A percentile compares a stretch with the other conserved stretches of the same genome.
phyloP scores from a whole-genome alignment of 1,284 basidiomycete genomes.

The Microbotryomycetes sp. region DNA sequence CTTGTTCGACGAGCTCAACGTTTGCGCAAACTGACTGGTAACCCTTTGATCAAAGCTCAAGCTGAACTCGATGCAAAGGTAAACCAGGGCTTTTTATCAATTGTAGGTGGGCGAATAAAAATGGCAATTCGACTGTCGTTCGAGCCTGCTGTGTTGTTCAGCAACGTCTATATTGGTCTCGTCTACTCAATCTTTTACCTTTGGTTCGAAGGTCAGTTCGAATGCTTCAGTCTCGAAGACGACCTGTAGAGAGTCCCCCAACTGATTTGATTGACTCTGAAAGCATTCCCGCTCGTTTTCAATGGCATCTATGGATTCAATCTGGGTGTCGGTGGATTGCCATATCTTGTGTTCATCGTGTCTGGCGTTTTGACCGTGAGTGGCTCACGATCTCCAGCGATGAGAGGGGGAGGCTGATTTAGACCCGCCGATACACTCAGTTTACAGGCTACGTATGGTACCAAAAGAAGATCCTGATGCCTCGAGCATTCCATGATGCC shows the following conservation, averaged over 20 bases:
- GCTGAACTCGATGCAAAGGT: constrained; percentile 10
- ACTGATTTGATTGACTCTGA: neutral
- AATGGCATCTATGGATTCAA: constrained; percentile 33
- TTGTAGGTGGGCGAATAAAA: constrained; percentile 13
- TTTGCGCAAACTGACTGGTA: constrained; percentile 42
- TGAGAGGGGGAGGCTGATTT: no score
- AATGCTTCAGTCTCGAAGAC: neutral
- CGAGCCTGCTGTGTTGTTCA: constrained; percentile 29
- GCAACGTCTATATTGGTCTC: constrained; percentile 34
- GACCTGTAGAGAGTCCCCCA: neutral
- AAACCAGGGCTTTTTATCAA: constrained; percentile 11
- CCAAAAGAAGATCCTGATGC: neutral
- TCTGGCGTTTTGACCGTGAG: constrained; percentile 32
- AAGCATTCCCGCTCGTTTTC: constrained; percentile 26
- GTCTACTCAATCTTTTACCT: constrained; percentile 32
- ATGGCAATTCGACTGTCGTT: constrained; percentile 33
- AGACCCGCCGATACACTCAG: no score
- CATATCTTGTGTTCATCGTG: constrained; percentile 38
- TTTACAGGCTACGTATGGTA: neutral
- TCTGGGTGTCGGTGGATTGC: constrained; percentile 32
- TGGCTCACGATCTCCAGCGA: no score
- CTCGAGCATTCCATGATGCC: neutral
- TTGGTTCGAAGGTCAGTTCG: neutral
- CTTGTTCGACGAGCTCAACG: constrained; percentile 41
- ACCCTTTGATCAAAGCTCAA: constrained; percentile 34